A percentile compares a stretch with the other conserved stretches of the same genome.
phyloP scores from a whole-genome alignment of 805 yeast species.

The Pichia manshurica region DNA sequence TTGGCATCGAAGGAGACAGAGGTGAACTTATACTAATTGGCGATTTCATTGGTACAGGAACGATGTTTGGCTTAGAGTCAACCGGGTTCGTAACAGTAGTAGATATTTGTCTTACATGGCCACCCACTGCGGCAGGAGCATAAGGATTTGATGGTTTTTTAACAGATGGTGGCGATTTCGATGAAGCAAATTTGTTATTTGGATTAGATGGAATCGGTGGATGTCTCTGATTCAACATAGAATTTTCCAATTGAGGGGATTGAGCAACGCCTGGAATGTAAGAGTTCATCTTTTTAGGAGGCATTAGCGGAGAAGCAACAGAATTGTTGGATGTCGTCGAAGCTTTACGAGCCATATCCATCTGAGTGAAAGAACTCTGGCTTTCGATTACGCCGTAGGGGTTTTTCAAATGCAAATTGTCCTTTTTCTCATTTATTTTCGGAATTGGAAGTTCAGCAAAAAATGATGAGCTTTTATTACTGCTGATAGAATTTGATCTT shows the following conservation, averaged over 20 bases:
- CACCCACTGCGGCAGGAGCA: conserved; percentile 30
- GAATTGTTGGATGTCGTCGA: conserved; percentile 10
- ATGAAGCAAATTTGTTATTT: neutral
- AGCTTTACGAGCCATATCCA: conserved; percentile 4
- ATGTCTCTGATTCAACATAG: neutral
- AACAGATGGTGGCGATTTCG: neutral
- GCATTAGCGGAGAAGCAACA: neutral
- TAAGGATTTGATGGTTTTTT: conserved; percentile 25
- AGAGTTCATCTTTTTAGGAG: conserved; percentile 26
- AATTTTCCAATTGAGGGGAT: neutral
- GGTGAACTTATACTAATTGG: conserved; percentile 10
- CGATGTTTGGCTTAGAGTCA: conserved; percentile 24
- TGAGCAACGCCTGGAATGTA: conserved; percentile 24
- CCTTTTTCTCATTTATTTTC: conserved; percentile 4
- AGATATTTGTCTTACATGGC: conserved; percentile 26
- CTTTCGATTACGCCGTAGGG: conserved; percentile 21
- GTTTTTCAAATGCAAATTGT: conserved; percentile 19
- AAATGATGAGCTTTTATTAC: conserved; percentile 22
- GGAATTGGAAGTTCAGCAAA: conserved; percentile 53
- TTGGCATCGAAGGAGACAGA: neutral
- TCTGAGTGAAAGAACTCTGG: neutral
- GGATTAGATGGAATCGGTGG: neutral
- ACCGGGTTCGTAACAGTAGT: conserved; percentile 16
- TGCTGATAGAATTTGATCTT: conserved; percentile 3
- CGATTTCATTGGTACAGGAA: conserved; percentile 27